Evolutionary conservation across 306 rosid species (phyloP).

Genomic region (Geum urbanum): DNA sequence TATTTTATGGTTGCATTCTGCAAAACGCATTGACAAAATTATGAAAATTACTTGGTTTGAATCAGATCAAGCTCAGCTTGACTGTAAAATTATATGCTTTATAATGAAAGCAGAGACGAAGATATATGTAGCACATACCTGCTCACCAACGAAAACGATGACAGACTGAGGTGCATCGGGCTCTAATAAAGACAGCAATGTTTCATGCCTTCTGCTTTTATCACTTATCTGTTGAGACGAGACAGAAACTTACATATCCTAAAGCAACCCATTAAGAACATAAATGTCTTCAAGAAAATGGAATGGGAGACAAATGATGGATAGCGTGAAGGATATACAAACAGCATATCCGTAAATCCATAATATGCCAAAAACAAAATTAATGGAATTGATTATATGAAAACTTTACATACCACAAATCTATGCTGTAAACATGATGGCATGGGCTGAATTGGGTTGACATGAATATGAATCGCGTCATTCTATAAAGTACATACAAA

Average conservation of each 20-base stretch:
- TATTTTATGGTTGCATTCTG: not conserved
- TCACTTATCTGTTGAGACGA: conserved; percentile 50
- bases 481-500: conserved; percentile 43
- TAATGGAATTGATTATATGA: not conserved
- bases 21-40: conserved; percentile 9
- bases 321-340: not conserved
- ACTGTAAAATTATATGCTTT: conserved; percentile 17
- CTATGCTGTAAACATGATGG: conserved; percentile 70
- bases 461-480: conserved; percentile 77
- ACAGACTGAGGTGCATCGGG: conserved; percentile 70
- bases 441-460: conserved; percentile 76
- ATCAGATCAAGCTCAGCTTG: not conserved
- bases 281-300: not conserved
- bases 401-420: conserved; percentile 56
- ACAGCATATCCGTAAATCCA: not conserved
- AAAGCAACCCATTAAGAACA: conserved; percentile 2
- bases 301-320: not conserved
- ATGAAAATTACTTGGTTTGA: conserved; percentile 5
- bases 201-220: conserved; percentile 48
- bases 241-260: conserved; percentile 21
- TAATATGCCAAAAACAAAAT: too few relatives aligned
- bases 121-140: conserved; percentile 48
- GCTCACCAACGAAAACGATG: conserved; percentile 75
- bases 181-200: conserved; percentile 58
- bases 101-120: conserved; percentile 23